Conservation (phyloP, 2,329 filamentous ascomycete genomes). For the Aspergillus aculeatinus region DNA sequence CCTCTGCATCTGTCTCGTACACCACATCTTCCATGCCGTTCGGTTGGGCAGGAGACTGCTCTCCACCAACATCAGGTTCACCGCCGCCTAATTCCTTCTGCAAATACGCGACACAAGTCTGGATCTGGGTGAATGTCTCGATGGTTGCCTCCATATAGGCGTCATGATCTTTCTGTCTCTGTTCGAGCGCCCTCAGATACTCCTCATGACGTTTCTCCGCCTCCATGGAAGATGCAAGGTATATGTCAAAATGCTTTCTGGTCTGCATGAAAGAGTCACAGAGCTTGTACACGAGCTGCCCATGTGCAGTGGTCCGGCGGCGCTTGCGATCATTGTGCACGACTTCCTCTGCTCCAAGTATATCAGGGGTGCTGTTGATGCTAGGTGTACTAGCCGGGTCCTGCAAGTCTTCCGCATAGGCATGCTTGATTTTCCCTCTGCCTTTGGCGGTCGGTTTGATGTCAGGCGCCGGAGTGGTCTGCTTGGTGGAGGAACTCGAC, state of each 20-base stretch:
- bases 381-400: neutral
- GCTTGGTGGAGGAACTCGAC: neutral
- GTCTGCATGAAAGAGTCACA: neutral
- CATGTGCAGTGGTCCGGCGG: neutral
- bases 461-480: neutral
- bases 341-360: neutral
- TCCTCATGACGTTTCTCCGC: neutral
- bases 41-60: neutral
- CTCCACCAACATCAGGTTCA: neutral
- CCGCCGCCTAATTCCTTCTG: neutral
- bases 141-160: neutral
- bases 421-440: neutral
- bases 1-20: neutral
- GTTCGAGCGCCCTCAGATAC: neutral
- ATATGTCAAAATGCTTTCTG: neutral
- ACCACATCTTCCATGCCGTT: neutral
- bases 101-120: neutral
- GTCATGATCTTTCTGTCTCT: neutral
- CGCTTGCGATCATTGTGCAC: neutral
- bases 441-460: neutral
- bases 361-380: neutral
- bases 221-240: neutral
- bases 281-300: neutral
- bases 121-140: neutral
- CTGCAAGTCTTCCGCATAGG: neutral